Evolutionary conservation across 2,329 filamentous ascomycete species (phyloP).

Genomic region (Diaporthe ilicicola): DNA sequence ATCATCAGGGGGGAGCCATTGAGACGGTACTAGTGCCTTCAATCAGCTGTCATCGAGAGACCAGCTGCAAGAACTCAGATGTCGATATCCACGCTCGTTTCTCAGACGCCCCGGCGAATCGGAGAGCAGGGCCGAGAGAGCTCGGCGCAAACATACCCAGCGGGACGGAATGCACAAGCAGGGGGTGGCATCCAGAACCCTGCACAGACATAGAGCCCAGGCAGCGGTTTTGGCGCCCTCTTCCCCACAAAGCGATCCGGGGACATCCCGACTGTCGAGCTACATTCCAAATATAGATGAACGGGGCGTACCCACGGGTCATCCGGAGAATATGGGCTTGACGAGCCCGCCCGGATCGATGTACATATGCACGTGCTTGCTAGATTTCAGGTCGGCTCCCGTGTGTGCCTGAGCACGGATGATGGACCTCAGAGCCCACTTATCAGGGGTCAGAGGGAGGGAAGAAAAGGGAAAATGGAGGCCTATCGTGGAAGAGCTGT

Average conservation of each 20-base stretch:
- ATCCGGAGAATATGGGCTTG: conserved; percentile 18
- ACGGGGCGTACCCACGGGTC: conserved; percentile 13
- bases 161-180: conserved; percentile 19
- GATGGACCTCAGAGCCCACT: conserved; percentile 3
- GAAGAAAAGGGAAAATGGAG: neutral
- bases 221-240: conserved; percentile 26
- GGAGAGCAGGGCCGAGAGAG: conserved; percentile 3
- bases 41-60: conserved; percentile 26
- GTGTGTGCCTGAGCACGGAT: conserved; percentile 11
- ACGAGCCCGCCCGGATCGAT: conserved; percentile 13
- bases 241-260: conserved; percentile 32
- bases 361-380: conserved; percentile 18
- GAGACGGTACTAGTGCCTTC: conserved; percentile 24
- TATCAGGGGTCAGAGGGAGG: neutral
- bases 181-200: conserved; percentile 20
- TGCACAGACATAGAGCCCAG: neutral
- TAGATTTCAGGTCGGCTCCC: conserved; percentile 20
- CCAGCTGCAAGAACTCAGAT: conserved; percentile 15
- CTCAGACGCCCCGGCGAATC: conserved; percentile 23
- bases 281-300: conserved; percentile 30
- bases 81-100: conserved; percentile 15
- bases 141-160: conserved; percentile 27
- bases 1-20: conserved; percentile 29
- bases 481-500: conserved; percentile 8
- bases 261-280: conserved; percentile 15